Conservation (phyloP, 2,329 filamentous ascomycete species). For the Stemphylium vesicarium region DNA sequence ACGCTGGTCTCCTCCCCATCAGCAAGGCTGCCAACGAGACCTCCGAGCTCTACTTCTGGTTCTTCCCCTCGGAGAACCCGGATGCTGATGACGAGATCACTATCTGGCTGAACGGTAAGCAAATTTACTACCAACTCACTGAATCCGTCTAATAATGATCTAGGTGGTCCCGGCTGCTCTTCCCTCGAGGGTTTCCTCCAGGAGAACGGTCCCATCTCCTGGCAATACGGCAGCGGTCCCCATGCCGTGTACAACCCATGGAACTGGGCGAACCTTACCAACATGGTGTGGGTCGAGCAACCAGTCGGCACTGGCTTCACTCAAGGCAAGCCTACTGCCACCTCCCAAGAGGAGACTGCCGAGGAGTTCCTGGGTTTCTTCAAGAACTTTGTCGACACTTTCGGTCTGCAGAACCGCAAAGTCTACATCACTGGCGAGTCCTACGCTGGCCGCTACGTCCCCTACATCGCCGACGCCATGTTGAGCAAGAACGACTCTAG, state of each 20-base stretch:
- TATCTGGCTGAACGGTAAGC: conserved; percentile 53
- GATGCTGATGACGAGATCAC: conserved; percentile 57
- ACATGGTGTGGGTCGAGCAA: conserved; percentile 78
- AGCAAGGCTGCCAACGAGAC: conserved; percentile 54
- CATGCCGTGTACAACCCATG: conserved; percentile 53
- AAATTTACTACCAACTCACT: not conserved
- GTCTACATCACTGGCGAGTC: conserved; percentile 77
- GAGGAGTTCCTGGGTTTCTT: conserved; percentile 79
- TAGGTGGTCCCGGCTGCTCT: conserved; percentile 53
- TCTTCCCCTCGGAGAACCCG: conserved; percentile 60
- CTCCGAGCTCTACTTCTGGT: conserved; percentile 62
- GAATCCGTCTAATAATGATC: not conserved
- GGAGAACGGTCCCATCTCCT: conserved; percentile 56
- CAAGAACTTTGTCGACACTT: conserved; percentile 77
- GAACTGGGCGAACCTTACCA: conserved; percentile 64
- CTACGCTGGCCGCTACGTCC: conserved; percentile 69
- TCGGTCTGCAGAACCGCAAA: conserved; percentile 69
- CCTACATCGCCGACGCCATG: conserved; percentile 76
- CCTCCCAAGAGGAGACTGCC: conserved; percentile 70
- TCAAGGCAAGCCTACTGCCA: conserved; percentile 68
- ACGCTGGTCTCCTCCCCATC: conserved; percentile 61
- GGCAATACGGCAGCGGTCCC: conserved; percentile 52
- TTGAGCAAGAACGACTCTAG: conserved; percentile 69
- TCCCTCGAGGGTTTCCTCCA: conserved; percentile 58
- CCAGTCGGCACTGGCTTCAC: conserved; percentile 72